Evolutionary conservation across 2,329 filamentous ascomycete species (phyloP), one percentile per base, ranked within the genome.

Genomic region (Trichoderma atroviride): DNA sequence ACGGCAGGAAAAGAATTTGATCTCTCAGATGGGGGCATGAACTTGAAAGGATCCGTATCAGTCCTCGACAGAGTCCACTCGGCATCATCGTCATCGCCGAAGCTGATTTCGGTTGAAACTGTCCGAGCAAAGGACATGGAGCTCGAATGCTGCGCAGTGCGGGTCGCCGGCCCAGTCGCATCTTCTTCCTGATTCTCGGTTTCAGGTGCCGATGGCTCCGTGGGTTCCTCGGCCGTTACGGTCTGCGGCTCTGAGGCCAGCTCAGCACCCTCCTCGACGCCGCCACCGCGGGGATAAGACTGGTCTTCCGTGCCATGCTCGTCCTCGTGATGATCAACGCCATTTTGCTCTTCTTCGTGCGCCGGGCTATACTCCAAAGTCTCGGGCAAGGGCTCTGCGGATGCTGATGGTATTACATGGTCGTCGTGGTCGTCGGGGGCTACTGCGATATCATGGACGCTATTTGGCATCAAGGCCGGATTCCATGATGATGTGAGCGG

Each of bases 1-100:
- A 89, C 86, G 13, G 79, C 78, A 1, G 89, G 88, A 71, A 91
- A 91, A 0, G 88, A 90, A 75, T 91, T 91, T 52, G 87, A 87
- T 74, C 87, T 82, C 67, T 88, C 84, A 61, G 79, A 84, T 3
- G 84, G 81, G 10, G 85, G 79, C 86, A 90, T 87, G 72, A 87
- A 86, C 70, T 85, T 85, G 78, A 88, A 89, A 3, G 85, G 70
- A 31, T 70, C 85, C 1, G 84, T 84, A 64, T 86, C 83, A 35
- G 83, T 81, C 67, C 83, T 83, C 14, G 83, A 79, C 1, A 87
- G 74, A 61, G 79, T 85, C 85, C 86, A 89, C 71, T 89, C 87
- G n/a, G 79, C 76, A 27, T 89, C 87, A 24, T 89, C 87, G 27
- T 88, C 88, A 55, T 84, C 84, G 68, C 82, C 83, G 79, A 87